Percentiles rank a stretch among this genome's conserved stretches.
phyloP scores from a whole-genome alignment of 2,329 filamentous ascomycete genomes.

The Tolypocladium sp. region DNA sequence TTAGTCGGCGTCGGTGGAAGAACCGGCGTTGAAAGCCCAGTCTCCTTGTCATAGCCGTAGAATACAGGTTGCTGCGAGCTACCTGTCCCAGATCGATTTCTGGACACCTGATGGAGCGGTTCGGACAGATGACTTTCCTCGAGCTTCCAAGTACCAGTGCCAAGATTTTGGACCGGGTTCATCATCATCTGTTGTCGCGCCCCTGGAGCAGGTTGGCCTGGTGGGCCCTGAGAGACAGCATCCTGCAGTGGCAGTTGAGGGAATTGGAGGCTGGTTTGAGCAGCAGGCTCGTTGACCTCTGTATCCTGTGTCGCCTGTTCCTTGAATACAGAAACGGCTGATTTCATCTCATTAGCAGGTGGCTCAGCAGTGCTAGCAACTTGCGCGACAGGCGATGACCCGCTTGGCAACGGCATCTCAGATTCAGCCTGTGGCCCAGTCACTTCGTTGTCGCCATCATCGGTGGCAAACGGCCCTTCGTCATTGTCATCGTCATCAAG shows the following conservation, averaged over 20 bases:
- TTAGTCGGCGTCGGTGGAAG: conserved; percentile 4
- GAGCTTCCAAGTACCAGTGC: conserved; percentile 41
- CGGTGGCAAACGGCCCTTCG: background rate
- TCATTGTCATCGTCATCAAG: conserved; percentile 24
- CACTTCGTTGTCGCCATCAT: background rate
- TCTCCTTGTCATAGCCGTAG: conserved; percentile 44
- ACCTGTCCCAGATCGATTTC: conserved; percentile 22
- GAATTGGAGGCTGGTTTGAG: background rate
- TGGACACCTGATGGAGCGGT: conserved; percentile 30
- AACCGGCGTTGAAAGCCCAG: conserved; percentile 20
- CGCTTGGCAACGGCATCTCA: background rate
- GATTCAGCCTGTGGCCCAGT: background rate
- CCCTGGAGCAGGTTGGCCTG: background rate
- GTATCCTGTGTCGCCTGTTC: background rate
- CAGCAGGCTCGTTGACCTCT: too few relatives aligned
- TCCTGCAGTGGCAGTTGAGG: background rate
- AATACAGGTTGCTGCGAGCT: conserved; percentile 19
- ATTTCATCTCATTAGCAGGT: background rate
- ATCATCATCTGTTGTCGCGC: conserved; percentile 9
- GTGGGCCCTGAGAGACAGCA: background rate
- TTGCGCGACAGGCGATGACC: background rate
- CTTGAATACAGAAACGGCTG: background rate
- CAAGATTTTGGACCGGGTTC: conserved; percentile 31
- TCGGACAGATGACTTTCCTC: conserved; percentile 45
- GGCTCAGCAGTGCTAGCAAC: background rate